These are phyloP conservation scores for Pholiota adiposa DNA, from an alignment of 1,284 basidiomycete genomes.

Conservation along the genomic window DNA sequence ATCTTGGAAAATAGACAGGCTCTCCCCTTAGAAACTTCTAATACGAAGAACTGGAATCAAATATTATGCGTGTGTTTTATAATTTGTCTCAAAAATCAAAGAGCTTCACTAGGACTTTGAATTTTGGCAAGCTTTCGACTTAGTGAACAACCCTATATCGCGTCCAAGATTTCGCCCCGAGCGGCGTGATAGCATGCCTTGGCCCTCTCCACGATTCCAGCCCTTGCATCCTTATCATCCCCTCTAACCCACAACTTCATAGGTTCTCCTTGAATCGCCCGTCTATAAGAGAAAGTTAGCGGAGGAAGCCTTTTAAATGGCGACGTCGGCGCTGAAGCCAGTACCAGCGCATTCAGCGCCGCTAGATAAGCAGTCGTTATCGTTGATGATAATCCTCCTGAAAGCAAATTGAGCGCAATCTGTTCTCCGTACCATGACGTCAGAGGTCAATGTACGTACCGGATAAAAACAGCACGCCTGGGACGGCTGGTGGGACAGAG, in stretches of 20 bases:
- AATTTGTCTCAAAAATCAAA: neutral
- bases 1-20: slow-evolving; percentile 75
- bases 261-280: slow-evolving; percentile 53
- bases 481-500: slow-evolving; percentile 49
- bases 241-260: slow-evolving; percentile 49
- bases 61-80: neutral
- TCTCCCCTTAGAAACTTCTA: slow-evolving; percentile 59
- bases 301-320: slow-evolving; percentile 42
- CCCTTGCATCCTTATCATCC: slow-evolving; percentile 43
- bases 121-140: no score
- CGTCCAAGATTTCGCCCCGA: slow-evolving; percentile 27
- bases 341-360: slow-evolving; percentile 41
- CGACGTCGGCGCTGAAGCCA: slow-evolving; percentile 33
- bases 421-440: neutral
- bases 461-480: slow-evolving; percentile 54
- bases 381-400: slow-evolving; percentile 44
- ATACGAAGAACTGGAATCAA: neutral
- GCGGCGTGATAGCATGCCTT: slow-evolving; percentile 47
- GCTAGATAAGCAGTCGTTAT: slow-evolving; percentile 44
- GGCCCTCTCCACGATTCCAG: slow-evolving; percentile 44
- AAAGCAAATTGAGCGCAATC: slow-evolving; percentile 5
- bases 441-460: slow-evolving; percentile 32
- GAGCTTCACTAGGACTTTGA: neutral
- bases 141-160: neutral
- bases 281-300: slow-evolving; percentile 53